phyloP scores from a whole-genome alignment of 202 grass and related monocot genomes.

The Zoysia matrella region DNA sequence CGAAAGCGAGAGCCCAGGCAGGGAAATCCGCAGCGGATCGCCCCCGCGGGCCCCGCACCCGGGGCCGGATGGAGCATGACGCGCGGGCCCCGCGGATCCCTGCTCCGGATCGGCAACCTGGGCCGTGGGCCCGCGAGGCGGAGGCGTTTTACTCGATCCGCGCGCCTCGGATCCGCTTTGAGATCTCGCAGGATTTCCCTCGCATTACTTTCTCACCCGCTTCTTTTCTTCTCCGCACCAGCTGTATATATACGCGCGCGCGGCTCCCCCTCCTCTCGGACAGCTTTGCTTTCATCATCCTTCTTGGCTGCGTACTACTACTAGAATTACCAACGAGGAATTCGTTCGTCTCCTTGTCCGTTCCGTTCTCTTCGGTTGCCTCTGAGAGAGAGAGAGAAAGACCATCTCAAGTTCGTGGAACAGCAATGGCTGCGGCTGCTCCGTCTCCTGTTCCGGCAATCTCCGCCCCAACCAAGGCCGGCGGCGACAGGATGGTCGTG shows the following conservation, averaged over 20 bases:
- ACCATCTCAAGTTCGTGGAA: background rate
- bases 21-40: conserved; percentile 65
- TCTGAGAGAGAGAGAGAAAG: no score
- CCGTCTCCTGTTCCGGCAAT: background rate
- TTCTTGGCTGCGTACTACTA: no score
- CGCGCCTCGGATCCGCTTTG: conserved; percentile 48
- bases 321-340: no score
- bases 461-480: conserved; percentile 12
- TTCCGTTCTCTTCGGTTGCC: no score
- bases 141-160: conserved; percentile 17
- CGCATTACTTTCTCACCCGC: background rate
- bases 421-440: conserved; percentile 44
- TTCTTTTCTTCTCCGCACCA: no score
- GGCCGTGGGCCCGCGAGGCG: background rate
- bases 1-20: conserved; percentile 41
- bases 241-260: no score
- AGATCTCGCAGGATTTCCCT: conserved; percentile 62
- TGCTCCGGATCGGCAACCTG: conserved; percentile 22
- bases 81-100: conserved; percentile 49
- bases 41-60: conserved; percentile 13
- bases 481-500: conserved; percentile 37
- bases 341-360: no score
- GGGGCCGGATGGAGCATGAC: background rate
- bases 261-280: no score
- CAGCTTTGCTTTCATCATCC: no score